Conservation (phyloP, 2,329 filamentous ascomycete species). For the Xylariaceae sp. region DNA sequence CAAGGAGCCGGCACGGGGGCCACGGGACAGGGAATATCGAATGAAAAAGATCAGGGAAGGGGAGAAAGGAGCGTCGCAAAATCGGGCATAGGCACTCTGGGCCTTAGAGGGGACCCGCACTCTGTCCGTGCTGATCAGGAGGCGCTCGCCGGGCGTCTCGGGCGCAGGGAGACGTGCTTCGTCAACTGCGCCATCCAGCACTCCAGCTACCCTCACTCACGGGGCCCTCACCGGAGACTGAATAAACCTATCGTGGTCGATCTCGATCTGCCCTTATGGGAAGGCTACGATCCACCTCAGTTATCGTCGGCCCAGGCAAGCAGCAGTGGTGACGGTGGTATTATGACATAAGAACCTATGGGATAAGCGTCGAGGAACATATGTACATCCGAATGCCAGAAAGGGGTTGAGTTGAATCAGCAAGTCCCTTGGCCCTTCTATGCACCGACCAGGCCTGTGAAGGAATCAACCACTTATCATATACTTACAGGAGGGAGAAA, state of each 20-base stretch:
- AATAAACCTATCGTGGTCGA: conserved; percentile 84
- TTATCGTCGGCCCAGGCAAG: conserved; percentile 1
- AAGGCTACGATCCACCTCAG: conserved; percentile 16
- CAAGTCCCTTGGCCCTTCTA: no score
- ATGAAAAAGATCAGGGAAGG: neutral
- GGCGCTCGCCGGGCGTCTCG: conserved; percentile 37
- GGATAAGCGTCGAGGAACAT: no score
- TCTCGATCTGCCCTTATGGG: conserved; percentile 61
- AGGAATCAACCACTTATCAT: no score
- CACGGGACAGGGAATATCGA: neutral
- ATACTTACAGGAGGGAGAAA: no score
- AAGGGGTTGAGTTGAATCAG: no score
- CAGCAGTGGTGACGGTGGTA: neutral
- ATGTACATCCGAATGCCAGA: no score
- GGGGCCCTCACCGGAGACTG: conserved; percentile 52
- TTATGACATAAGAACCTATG: no score
- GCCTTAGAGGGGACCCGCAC: conserved; percentile 37
- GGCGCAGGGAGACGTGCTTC: conserved; percentile 64
- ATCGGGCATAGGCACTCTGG: conserved; percentile 27
- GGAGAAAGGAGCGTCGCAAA: conserved; percentile 5
- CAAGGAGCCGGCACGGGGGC: neutral
- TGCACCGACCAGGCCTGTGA: no score
- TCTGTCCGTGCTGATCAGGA: conserved; percentile 38
- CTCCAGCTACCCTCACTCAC: conserved; percentile 55
- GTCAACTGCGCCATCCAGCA: conserved; percentile 75